These are phyloP conservation scores for Hamamelis virginiana DNA, from an alignment of 164 flowering plant species.

Conservation along the genomic window DNA sequence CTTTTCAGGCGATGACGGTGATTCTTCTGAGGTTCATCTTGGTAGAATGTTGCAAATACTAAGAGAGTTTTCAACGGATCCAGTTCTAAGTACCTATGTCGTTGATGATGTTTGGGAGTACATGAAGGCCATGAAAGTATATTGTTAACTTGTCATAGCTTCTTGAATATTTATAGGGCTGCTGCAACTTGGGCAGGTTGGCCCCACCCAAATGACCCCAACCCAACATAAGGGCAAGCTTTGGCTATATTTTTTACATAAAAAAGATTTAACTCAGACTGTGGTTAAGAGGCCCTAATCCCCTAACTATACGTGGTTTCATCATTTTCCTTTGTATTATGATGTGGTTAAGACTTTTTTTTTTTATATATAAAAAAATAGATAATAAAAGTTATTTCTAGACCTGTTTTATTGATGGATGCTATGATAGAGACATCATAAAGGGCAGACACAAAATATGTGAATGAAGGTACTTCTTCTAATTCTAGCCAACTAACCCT, in stretches of 20 bases:
- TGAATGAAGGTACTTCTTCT: no score
- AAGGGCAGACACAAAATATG: no score
- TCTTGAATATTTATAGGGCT: neutral
- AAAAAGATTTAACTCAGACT: no score
- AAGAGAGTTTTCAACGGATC: conserved; percentile 80
- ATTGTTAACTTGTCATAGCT: conserved; percentile 15
- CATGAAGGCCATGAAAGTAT: conserved; percentile 96
- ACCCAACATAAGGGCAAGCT: neutral
- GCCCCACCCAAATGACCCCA: neutral
- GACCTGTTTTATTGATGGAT: no score
- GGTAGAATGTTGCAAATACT: conserved; percentile 91
- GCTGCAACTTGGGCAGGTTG: neutral
- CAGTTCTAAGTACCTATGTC: conserved; percentile 76
- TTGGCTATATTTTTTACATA: neutral
- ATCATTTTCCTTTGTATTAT: no score
- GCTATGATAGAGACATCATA: no score
- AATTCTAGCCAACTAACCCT: no score
- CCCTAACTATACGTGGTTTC: no score
- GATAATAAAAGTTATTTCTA: no score
- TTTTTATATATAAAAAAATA: no score
- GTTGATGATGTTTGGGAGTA: conserved; percentile 98
- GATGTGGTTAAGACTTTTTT: no score
- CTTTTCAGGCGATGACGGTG: conserved; percentile 54
- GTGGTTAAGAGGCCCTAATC: no score
- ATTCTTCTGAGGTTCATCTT: conserved; percentile 77